Evolutionary conservation across 2,329 filamentous ascomycete genomes (phyloP).

Genomic region (Xylaria sp.): DNA sequence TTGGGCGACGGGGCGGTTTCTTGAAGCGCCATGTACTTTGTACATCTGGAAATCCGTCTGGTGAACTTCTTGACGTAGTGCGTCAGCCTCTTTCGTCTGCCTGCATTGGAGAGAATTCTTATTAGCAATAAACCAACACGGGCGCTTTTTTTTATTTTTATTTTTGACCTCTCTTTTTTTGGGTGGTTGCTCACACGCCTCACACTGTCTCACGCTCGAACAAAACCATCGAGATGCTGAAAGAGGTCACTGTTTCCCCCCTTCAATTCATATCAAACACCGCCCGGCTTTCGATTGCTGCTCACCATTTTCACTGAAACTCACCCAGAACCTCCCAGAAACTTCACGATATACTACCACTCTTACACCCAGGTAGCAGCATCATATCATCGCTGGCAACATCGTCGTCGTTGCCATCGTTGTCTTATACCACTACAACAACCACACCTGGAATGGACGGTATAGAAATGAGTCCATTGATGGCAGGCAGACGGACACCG

Average conservation of each 20-base stretch:
- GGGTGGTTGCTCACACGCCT: slow-evolving; percentile 21
- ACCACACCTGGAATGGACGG: slow-evolving; percentile 10
- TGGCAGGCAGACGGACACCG: slow-evolving; percentile 23
- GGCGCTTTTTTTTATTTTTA: background rate
- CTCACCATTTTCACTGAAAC: slow-evolving; percentile 15
- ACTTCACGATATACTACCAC: too few species aligned
- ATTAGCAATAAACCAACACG: slow-evolving; percentile 15
- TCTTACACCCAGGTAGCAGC: too few species aligned
- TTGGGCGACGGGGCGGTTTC: slow-evolving; percentile 8
- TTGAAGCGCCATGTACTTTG: slow-evolving; percentile 14
- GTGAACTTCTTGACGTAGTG: slow-evolving; percentile 22
- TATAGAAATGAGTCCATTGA: slow-evolving; percentile 24
- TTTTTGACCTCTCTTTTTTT: too few species aligned
- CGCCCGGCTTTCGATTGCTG: slow-evolving; percentile 16
- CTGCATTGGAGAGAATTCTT: slow-evolving; percentile 21
- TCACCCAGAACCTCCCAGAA: slow-evolving; percentile 8
- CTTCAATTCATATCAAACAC: slow-evolving; percentile 18
- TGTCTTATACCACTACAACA: slow-evolving; percentile 5
- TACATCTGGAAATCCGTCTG: slow-evolving; percentile 18
- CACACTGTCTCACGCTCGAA: slow-evolving; percentile 26
- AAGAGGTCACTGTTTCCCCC: slow-evolving; percentile 13
- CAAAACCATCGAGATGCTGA: slow-evolving; percentile 25
- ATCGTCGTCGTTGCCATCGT: background rate
- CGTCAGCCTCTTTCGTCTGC: slow-evolving; percentile 29
- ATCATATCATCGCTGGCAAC: background rate